These are phyloP conservation scores for Aspergillus neotritici DNA, from an alignment of 2,329 filamentous ascomycete genomes.

Conservation along the genomic window DNA sequence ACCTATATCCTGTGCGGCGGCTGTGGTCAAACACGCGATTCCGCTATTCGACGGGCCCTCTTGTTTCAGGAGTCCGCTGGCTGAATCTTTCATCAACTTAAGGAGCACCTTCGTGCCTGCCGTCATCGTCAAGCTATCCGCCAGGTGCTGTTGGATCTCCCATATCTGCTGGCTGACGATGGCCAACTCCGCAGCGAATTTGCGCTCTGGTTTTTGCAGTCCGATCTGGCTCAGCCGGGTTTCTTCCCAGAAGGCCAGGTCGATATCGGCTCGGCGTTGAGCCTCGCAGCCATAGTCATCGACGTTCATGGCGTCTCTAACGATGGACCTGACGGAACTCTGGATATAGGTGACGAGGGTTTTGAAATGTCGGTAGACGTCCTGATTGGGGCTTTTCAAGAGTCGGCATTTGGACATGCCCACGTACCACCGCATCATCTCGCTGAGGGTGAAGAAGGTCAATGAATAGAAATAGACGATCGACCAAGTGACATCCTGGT, in stretches of 20 bases:
- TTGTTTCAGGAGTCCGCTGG: slow-evolving; percentile 20
- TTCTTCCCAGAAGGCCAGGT: slow-evolving; percentile 25
- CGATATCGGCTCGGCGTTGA: slow-evolving; percentile 3
- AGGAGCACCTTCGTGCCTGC: slow-evolving; percentile 24
- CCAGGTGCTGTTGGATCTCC: slow-evolving; percentile 32
- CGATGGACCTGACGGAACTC: slow-evolving; percentile 18
- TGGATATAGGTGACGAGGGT: slow-evolving; percentile 29
- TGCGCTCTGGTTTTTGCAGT: slow-evolving; percentile 26
- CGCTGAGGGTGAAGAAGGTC: slow-evolving; percentile 32
- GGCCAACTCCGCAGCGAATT: slow-evolving; percentile 30
- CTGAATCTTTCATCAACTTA: slow-evolving; percentile 20
- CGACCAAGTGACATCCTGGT: background rate
- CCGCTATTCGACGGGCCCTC: slow-evolving; percentile 23
- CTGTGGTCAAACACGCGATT: slow-evolving; percentile 30
- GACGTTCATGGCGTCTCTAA: slow-evolving; percentile 20
- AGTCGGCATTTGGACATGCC: slow-evolving; percentile 30
- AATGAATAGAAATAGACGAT: slow-evolving; percentile 31
- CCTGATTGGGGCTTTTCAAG: slow-evolving; percentile 31
- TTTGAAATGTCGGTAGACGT: slow-evolving; percentile 30
- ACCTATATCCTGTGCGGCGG: slow-evolving; percentile 28
- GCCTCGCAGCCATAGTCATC: slow-evolving; percentile 18
- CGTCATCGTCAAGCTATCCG: slow-evolving; percentile 22
- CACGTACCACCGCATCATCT: slow-evolving; percentile 37
- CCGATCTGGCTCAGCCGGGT: slow-evolving; percentile 31
- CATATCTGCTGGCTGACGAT: slow-evolving; percentile 33